Evolutionary conservation across 257 asterid species (phyloP).

Genomic region (Solanum etuberosum): DNA sequence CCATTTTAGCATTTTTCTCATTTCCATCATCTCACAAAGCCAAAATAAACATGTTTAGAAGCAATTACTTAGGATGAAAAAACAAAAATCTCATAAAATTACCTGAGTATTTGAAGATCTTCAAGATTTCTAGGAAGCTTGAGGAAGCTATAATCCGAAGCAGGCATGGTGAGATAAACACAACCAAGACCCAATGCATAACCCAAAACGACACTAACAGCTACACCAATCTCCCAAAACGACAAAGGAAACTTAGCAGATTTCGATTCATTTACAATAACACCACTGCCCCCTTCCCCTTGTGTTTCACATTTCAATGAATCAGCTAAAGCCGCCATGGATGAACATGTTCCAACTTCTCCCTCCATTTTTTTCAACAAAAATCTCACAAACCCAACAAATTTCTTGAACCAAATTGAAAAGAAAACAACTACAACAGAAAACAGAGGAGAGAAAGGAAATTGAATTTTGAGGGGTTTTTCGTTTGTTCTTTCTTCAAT

Average conservation of each 20-base stretch:
- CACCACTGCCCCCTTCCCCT: neutral
- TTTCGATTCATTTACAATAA: constrained; percentile 11
- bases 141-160: constrained; percentile 86
- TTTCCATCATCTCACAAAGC: neutral
- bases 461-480: constrained; percentile 4
- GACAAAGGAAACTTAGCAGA: constrained; percentile 46
- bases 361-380: constrained; percentile 20
- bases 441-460: neutral
- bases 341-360: constrained; percentile 5
- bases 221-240: constrained; percentile 52
- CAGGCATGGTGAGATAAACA: constrained; percentile 79
- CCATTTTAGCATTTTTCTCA: neutral
- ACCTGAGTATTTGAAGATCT: constrained; percentile 90
- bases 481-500: constrained; percentile 16
- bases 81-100: neutral
- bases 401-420: neutral
- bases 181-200: constrained; percentile 49
- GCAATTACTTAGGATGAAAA: neutral
- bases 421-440: neutral
- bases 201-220: constrained; percentile 63
- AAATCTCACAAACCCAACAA: neutral
- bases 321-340: neutral
- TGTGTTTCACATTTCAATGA: neutral
- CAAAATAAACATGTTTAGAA: neutral
- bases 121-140: constrained; percentile 80